Base-by-base conservation (phyloP, 805 yeast genomes). In the Candida silvatica region DNA sequence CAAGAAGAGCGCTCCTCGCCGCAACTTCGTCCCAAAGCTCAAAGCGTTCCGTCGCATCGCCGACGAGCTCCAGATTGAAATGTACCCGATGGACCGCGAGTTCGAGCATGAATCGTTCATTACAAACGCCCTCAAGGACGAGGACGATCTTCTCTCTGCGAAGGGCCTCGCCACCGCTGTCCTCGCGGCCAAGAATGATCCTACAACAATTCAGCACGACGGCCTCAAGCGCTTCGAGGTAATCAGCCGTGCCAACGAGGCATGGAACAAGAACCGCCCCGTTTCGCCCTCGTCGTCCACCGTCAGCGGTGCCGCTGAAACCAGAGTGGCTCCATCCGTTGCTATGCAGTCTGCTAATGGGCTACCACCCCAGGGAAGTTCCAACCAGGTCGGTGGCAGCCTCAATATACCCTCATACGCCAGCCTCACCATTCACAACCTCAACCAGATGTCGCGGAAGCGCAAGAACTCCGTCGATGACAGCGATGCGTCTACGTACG, bases 21-120 rank as follows among this genome's bases (percentile, higher is more conserved):
- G 49, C 30, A 48, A 51, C 1, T 32, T 56, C 28, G 46, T 48
- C n/a, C 64, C 64, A 2, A 58, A 58, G 36, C 38, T 54, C 38
- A 56, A 57, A 29, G 54, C 63, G 4, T 56, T 61, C 41, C 54
- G 49, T 33, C 46, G 65, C 35, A 47, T 61, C 4, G 48, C 56
- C 3, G 41, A 46, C 29, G 64, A 61, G 14, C 42, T 61, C 22
- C 59, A 57, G 36, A 37, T 40, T 26, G 67, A 61, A 38, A 33
- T 46, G 12, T 47, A 47, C n/a, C 64, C 64, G 4, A 39, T 59
- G 30, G 58, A 60, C 34, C 41, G 44, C 12, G 66, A 61, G 41
- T 48, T 60, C 17, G 47, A 46, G 22, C 61, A 58, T 38, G 67
- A 61, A 44, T 48, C 58, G 9, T 40, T 51, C 20, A 49, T 57